Evolutionary conservation across 1,284 basidiomycete species (phyloP), one percentile per base, ranked within the genome.

Genomic region (Cutaneotrichosporon sp.): DNA sequence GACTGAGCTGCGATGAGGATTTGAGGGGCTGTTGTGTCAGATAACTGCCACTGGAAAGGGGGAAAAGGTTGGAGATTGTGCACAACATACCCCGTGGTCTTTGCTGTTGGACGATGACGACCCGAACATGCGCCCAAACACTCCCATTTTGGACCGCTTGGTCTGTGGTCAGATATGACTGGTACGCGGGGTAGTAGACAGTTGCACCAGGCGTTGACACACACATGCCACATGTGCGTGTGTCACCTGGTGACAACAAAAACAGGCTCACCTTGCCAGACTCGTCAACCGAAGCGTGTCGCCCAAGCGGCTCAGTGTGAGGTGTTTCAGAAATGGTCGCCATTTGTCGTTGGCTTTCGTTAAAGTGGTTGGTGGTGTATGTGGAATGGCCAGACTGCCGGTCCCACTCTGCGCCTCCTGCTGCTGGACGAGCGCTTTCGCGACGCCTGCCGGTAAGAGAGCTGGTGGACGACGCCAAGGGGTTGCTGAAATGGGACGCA

Each of bases 81-180:
- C 40, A 21, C 4, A 9, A 38, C 51, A 26, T 22, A 50, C 51
- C 1, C 49, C 49, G 36, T 54, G 46, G 26, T 55, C 41, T 21
- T 59, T 38, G 12, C 56, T 58, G 49, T 20, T 51, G 1, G 55
- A 54, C 20, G 51, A 55, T 2, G 57, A 49, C 4, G 62, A 53
- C 4, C 70, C 70, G 58, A 76, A 76, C 67, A 74, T 70, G 46
- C 71, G 61, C 2, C 72, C 73, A 53, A 74, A 70, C 54, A 76
- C 63, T 14, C 72, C 72, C 56, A 70, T 26, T 65, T 73, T 56
- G 53, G 38, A 40, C 20, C 48, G 54, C 20, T 49, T 46, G 17
- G 17, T 20, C 39, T 49, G 20, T n/a, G 22, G 26, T 30, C 26
- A 30, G 26, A 30, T 10, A 30, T 30, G 26, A 10, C 26, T 30